These are phyloP conservation scores for Dysphania ambrosioides DNA, from an alignment of 148 eudicot genomes.

Conservation along the genomic window DNA sequence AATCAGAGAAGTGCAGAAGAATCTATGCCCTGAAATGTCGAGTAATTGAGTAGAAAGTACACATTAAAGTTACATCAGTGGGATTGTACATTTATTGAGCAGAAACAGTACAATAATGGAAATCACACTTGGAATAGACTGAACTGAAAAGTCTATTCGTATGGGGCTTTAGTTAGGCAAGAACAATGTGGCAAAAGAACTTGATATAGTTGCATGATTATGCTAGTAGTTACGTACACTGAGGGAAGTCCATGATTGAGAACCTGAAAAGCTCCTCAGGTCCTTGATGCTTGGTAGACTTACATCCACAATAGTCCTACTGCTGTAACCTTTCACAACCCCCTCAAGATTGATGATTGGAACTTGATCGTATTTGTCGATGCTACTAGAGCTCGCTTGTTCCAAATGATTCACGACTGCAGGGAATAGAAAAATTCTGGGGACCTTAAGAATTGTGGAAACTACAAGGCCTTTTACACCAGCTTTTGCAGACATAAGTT, in stretches of 20 bases:
- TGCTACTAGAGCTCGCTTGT: not conserved
- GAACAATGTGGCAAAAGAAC: not conserved
- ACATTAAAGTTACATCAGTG: not conserved
- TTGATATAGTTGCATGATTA: not conserved
- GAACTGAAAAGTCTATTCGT: not conserved
- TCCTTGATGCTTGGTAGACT: conserved; percentile 34
- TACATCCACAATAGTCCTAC: conserved; percentile 27
- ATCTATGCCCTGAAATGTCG: not conserved
- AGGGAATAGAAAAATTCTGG: conserved; percentile 30
- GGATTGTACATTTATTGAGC: not conserved
- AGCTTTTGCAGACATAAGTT: conserved; percentile 37
- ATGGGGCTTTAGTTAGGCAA: not conserved
- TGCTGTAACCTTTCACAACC: conserved; percentile 22
- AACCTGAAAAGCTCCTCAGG: conserved; percentile 53
- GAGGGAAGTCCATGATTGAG: conserved; percentile 47
- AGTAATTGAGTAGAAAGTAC: not conserved
- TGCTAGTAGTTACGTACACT: not conserved
- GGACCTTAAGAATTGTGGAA: conserved; percentile 34
- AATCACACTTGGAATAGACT: not conserved
- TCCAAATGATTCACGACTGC: conserved; percentile 5
- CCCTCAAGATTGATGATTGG: conserved; percentile 36
- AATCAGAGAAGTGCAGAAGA: not conserved
- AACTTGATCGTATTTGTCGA: conserved; percentile 17
- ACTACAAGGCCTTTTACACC: conserved; percentile 54
- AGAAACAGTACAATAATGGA: not conserved